Conservation (phyloP, 495 filamentous ascomycete genomes). For the Tuber umbilicatum region DNA sequence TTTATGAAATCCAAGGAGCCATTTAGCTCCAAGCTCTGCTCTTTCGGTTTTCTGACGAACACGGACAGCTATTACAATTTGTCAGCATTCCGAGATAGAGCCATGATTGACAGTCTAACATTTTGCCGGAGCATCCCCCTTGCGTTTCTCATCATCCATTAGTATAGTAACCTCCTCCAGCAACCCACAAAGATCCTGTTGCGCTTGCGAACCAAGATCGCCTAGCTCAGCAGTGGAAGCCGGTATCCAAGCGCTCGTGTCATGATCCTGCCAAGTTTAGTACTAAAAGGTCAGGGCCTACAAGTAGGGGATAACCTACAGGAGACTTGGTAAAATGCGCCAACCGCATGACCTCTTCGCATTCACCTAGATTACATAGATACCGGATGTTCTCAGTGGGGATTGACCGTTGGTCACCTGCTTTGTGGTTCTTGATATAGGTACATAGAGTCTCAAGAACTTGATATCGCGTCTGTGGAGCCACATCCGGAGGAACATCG, state of each 20-base stretch:
- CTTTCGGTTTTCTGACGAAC: slow-evolving; percentile 22
- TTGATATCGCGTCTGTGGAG: slow-evolving; percentile 8
- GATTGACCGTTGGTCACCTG: slow-evolving; percentile 28
- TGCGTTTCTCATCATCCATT: slow-evolving; percentile 28
- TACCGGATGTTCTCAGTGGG: slow-evolving; percentile 28
- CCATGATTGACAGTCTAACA: slow-evolving; percentile 11
- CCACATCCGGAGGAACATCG: slow-evolving; percentile 11
- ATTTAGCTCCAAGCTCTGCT: slow-evolving; percentile 32
- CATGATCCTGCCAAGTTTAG: slow-evolving; percentile 6
- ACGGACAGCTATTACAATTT: slow-evolving; percentile 10
- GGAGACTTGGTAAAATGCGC: slow-evolving; percentile 21
- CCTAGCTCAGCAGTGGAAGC: slow-evolving; percentile 16
- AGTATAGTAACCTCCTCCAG: slow-evolving; percentile 38
- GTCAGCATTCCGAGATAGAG: slow-evolving; percentile 6
- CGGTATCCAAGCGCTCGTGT: slow-evolving; percentile 26
- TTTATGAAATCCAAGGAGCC: slow-evolving; percentile 1
- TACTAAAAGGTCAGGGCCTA: not conserved
- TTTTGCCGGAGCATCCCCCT: slow-evolving; percentile 10
- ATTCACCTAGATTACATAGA: slow-evolving; percentile 22
- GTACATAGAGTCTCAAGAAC: slow-evolving; percentile 20
- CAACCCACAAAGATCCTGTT: slow-evolving; percentile 26
- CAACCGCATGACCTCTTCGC: slow-evolving; percentile 25
- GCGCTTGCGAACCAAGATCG: slow-evolving; percentile 14
- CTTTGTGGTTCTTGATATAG: slow-evolving; percentile 36
- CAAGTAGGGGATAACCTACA: not conserved